Base-by-base conservation (phyloP, 1,139 yeast genomes). In the Kodamaea arcana region DNA sequence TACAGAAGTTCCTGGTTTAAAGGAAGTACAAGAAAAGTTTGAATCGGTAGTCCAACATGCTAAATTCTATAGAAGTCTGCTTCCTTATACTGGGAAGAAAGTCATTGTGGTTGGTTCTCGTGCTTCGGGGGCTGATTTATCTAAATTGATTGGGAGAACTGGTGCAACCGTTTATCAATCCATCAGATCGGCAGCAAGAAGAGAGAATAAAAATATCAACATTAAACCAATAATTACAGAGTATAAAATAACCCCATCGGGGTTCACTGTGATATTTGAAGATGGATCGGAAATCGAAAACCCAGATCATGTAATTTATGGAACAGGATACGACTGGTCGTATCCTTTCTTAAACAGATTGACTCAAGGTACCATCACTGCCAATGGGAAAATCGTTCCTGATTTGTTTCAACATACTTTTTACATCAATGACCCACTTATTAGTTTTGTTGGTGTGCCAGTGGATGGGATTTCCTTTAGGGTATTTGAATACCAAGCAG, bases 241-340 rank as follows among this genome's bases (percentile, higher is more conserved):
- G 27, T 54, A 47, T 40, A 41, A 21, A 46, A 43, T 28, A 56
- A 60, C 27, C 37, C 52, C 17, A 2, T 35, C 40, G 4, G 40
- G 41, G 4, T 53, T 62, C 28, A 48, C 43, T 15, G 63, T 60
- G 4, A 38, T 46, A 5, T 64, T 64, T 40, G 52, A 42, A 1
- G 69, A 63, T 42, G 66, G 56, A 4, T 35, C 58, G 1, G 45
- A 41, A 18, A 41, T 61, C 2, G 18, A 27, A 2, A 50, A 58
- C 31, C 67, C 68, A 8, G 72, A 68, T 41, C 46, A 53, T 36
- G 49, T 69, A 9, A 52, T 67, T 7, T 70, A 67, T 44, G 72
- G 69, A 3, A 70, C 76, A 0, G 76, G 76, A 0, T 70, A 65
- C 47, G 59, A 60, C 33, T 66, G 56, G 41, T 65, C 71, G 18